phyloP scores from a whole-genome alignment of 768 basidiomycete species.

The Lenzites betulinus region DNA sequence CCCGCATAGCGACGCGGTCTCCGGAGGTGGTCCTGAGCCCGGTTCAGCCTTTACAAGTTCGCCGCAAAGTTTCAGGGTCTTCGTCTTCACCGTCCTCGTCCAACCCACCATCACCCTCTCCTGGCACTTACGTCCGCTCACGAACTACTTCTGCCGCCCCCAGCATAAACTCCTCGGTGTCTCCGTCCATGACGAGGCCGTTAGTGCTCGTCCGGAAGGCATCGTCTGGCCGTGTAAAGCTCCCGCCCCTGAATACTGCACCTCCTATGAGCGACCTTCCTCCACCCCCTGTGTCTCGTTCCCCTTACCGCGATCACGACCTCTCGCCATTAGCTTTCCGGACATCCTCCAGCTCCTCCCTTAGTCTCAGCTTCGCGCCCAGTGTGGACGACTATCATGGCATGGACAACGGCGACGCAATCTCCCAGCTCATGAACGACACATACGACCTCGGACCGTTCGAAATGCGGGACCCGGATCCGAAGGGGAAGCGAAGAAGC shows the following conservation, averaged over 20 bases:
- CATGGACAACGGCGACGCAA: slow-evolving; percentile 20
- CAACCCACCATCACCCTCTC: slow-evolving; percentile 17
- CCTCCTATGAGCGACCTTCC: slow-evolving; percentile 30
- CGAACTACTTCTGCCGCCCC: slow-evolving; percentile 18
- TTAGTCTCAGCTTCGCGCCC: slow-evolving; percentile 30
- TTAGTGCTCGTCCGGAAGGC: slow-evolving; percentile 31
- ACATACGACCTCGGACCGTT: slow-evolving; percentile 15
- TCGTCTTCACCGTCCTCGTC: slow-evolving; percentile 20
- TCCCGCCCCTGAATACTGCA: slow-evolving; percentile 26
- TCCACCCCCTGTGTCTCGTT: slow-evolving; percentile 19
- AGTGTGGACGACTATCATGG: slow-evolving; percentile 24
- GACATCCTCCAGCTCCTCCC: slow-evolving; percentile 28
- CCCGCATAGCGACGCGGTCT: not conserved
- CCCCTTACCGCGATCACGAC: slow-evolving; percentile 20
- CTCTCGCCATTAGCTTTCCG: slow-evolving; percentile 24
- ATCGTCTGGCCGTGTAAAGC: slow-evolving; percentile 25
- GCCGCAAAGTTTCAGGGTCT: slow-evolving; percentile 25
- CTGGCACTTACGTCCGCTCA: slow-evolving; percentile 19
- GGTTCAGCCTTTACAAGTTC: slow-evolving; percentile 19
- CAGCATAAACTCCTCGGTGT: slow-evolving; percentile 15
- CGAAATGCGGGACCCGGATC: slow-evolving; percentile 5
- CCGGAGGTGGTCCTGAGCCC: slow-evolving; percentile 1
- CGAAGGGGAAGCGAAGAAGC: slow-evolving; percentile 9
- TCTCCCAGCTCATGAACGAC: slow-evolving; percentile 27
- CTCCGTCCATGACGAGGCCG: slow-evolving; percentile 22